Evolutionary conservation across 176 grass and related monocot genomes (phyloP).

Genomic region (Aegilops speltoides): DNA sequence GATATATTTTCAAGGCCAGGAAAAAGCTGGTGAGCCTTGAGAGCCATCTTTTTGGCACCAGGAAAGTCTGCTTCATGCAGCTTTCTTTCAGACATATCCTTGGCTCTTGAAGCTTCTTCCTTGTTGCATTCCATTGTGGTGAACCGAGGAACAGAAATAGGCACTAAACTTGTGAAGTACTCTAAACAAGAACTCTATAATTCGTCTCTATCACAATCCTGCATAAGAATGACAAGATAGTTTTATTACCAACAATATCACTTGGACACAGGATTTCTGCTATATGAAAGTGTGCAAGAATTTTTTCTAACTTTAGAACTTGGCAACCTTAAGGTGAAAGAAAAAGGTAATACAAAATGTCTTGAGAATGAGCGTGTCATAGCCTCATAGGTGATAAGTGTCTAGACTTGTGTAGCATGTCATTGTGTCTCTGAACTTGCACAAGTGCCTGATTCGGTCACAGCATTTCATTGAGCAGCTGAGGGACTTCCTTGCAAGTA

Average conservation of each 20-base stretch:
- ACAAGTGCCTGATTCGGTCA: neutral
- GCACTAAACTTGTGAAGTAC: neutral
- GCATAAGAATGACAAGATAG: conserved; percentile 18
- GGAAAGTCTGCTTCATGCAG: conserved; percentile 57
- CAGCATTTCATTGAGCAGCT: neutral
- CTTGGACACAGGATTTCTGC: neutral
- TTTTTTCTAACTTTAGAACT: conserved; percentile 3
- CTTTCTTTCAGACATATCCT: conserved; percentile 56
- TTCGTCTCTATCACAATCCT: conserved; percentile 24
- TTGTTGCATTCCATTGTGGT: conserved; percentile 78
- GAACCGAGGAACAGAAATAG: neutral
- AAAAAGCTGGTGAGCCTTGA: conserved; percentile 71
- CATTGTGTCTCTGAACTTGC: neutral
- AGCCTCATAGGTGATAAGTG: neutral
- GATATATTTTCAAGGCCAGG: conserved; percentile 70
- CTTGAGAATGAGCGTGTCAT: neutral
- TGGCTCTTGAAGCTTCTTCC: conserved; percentile 73
- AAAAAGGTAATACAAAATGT: neutral
- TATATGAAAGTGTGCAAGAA: neutral
- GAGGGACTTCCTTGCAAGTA: neutral
- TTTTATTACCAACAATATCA: conserved; percentile 16
- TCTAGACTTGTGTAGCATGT: neutral
- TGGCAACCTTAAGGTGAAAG: neutral
- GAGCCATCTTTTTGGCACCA: conserved; percentile 53
- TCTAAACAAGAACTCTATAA: neutral